Percentiles rank a stretch among this genome's conserved stretches.
These are phyloP conservation scores for Wickerhamiella domercqiae DNA, from an alignment of 805 yeast species.

Conservation along the genomic window DNA sequence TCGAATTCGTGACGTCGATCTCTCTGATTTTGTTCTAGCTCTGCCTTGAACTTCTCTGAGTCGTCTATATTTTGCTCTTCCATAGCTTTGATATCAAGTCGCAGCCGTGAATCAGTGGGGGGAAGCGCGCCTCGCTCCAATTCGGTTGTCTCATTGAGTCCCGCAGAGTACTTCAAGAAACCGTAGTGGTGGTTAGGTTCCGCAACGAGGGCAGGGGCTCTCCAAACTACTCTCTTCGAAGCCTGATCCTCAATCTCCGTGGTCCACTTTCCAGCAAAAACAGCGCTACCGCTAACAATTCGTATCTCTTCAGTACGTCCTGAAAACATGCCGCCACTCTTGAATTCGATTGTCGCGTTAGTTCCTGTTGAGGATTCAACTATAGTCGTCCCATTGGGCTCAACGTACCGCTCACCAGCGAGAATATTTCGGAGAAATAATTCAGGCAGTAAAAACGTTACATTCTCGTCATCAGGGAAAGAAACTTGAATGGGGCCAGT, in stretches of 20 bases:
- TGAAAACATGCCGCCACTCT: constrained; percentile 72
- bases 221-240: constrained; percentile 40
- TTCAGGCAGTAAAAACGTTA: constrained; percentile 71
- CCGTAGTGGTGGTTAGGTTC: constrained; percentile 59
- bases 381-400: constrained; percentile 58
- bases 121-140: constrained; percentile 53
- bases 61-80: constrained; percentile 41
- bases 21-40: constrained; percentile 69
- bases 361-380: constrained; percentile 51
- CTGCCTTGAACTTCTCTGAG: constrained; percentile 57
- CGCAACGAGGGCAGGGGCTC: constrained; percentile 46
- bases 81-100: constrained; percentile 72
- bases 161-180: constrained; percentile 67
- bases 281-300: constrained; percentile 16
- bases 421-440: constrained; percentile 71
- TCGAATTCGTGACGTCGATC: constrained; percentile 48
- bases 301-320: constrained; percentile 59
- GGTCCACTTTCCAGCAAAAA: constrained; percentile 67
- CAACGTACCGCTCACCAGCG: constrained; percentile 90
- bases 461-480: constrained; percentile 48
- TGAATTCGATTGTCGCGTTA: constrained; percentile 57
- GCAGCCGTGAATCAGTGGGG: constrained; percentile 74
- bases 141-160: constrained; percentile 61
- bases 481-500: constrained; percentile 51
- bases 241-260: constrained; percentile 21